Base-by-base conservation (phyloP, 1,284 basidiomycete species). In the Vanrija sp. region DNA sequence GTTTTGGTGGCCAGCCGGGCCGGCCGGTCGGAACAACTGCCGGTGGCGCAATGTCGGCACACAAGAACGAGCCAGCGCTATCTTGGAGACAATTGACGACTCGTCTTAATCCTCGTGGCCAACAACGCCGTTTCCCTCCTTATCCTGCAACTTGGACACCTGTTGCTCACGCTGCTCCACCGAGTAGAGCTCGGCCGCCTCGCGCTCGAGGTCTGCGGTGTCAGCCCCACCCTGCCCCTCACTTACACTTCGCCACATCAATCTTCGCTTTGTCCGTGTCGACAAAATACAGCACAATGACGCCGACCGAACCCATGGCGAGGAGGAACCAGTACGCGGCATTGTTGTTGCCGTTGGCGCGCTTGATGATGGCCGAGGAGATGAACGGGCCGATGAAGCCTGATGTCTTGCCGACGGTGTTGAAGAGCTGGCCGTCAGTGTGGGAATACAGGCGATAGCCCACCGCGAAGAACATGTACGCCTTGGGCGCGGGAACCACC, bases 321-420 rank as follows among this genome's bases (percentile, higher is more conserved):
- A 59, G 35, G 15, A 59, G 47, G 47, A 59, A 56, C 49, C 54
- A 59, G 39, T 44, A 59, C 2, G 49, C 39, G 7, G 27, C 24
- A 25, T 50, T 52, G 31, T 49, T 49, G 51, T 59, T 59, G 12
- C 56, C 56, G 20, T 44, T 38, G 22, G 57, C 47, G 4, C 39
- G 24, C 15, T 49, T 42, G 50, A 59, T 55, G 57, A 59, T 59
- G 9, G 57, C 57, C 6, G 57, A 52, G 10, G 57, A 53, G 37
- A 59, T 52, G 41, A 59, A 56, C 15, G 57, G 57, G 16, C 57
- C 51, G 36, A 45, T 39, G 45, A 56, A 49, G 20, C 20, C 19
- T 1, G 36, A 37, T 22, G 49, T 44, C 23, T 44, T 37, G 4
- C n/a, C 19, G 22, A 39, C 47, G 10, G 20, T 10, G n/a, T 24